phyloP scores from a whole-genome alignment of 352 stramenopile genomes.

The Aphanomyces invadans region DNA sequence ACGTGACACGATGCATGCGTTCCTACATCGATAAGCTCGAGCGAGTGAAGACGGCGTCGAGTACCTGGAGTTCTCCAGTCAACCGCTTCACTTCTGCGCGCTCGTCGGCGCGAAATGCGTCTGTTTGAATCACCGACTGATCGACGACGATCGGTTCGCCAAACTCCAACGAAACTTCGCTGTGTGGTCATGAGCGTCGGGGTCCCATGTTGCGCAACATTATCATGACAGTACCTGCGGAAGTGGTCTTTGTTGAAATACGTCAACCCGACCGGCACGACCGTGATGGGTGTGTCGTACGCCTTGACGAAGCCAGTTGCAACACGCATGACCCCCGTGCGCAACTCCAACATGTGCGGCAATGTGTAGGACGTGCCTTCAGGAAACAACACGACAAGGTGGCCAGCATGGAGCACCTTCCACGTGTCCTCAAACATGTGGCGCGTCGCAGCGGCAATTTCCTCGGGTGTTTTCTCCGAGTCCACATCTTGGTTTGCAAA shows the following conservation, averaged over 20 bases:
- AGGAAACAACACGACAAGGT: conserved; percentile 72
- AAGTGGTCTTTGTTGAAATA: conserved; percentile 84
- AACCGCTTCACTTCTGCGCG: conserved; percentile 38
- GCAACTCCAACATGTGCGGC: conserved; percentile 67
- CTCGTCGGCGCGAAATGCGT: conserved; percentile 34
- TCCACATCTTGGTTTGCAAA: conserved; percentile 50
- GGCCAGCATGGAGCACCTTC: conserved; percentile 43
- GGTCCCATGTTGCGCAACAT: too few relatives aligned
- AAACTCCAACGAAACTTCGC: conserved; percentile 65
- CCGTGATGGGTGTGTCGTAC: conserved; percentile 58
- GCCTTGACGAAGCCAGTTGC: conserved; percentile 61
- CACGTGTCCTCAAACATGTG: conserved; percentile 73
- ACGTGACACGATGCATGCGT: conserved; percentile 39
- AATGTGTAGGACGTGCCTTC: conserved; percentile 76
- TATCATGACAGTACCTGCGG: conserved; percentile 38
- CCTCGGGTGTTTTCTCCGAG: conserved; percentile 48
- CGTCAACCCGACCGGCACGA: conserved; percentile 61
- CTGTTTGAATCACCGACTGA: conserved; percentile 31
- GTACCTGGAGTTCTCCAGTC: conserved; percentile 32
- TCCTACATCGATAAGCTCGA: too few relatives aligned
- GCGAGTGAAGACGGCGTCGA: too few relatives aligned
- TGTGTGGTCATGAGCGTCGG: too few relatives aligned
- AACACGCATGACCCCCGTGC: conserved; percentile 63
- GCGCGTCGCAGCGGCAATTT: conserved; percentile 53
- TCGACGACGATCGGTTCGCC: conserved; percentile 46